Base-by-base conservation (phyloP, 108 stramenopile species). In the Stephanodiscus minutulus region DNA sequence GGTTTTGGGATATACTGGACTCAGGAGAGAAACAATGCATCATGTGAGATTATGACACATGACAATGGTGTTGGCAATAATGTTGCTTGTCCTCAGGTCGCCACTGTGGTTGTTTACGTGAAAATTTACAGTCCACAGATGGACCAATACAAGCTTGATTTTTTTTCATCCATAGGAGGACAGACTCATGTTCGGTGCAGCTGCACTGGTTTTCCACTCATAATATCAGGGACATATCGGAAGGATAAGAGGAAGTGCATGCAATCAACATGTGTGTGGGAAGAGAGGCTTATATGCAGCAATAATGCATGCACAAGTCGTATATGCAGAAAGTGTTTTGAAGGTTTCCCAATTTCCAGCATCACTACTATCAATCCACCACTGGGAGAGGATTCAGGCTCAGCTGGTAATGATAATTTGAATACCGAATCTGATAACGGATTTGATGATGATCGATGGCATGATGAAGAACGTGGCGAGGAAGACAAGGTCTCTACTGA, bases 381-480 rank as follows among this genome's bases (percentile, higher is more conserved):
- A n/a, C 61, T 24, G 41, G 12, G 33, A 18, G 15, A 5, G 57
- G 13, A 4, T 4, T 9, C 39, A 39, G 9, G 39, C 0, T 39
- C 7, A 39, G 39, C 0, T 39, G 39, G 5, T 4, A 39, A 39
- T 59, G 57, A 59, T 24, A 43, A 6, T 20, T 24, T 27, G 15
- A 43, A 36, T 39, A 20, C 39, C 21, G 25, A n/a, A 5, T 41
- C 44, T 39, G 13, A 5, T 21, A 37, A 20, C 20, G 36, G 39
- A 5, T 36, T n/a, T 37, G 37, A 22, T 20, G 31, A 37, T 13
- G 36, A 37, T 37, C 1, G 59, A 39, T 31, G 36, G 37, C 18
- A 61, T 62, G 25, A 44, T 62, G 25, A 62, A 13, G 61, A 36
- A 61, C 37, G 59, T n/a, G n/a, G n/a, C n/a, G n/a, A n/a, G n/a